These are phyloP conservation scores for Psophocarpus tetragonolobus DNA, from an alignment of 306 rosid species.

Conservation along the genomic window DNA sequence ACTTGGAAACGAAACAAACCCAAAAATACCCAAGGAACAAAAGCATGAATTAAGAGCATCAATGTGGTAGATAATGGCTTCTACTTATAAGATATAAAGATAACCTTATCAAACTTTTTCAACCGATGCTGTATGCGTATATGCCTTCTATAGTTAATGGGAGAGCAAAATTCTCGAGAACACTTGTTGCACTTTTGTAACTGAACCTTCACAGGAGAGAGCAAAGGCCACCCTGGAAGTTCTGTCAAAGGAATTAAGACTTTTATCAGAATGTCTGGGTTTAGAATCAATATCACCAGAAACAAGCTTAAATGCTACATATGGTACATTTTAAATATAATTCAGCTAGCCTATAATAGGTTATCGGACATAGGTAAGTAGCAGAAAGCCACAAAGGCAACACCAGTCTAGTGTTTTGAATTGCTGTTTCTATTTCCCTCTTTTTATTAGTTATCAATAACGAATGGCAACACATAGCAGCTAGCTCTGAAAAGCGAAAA, in stretches of 20 bases:
- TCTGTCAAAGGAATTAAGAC: constrained; percentile 49
- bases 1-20: constrained; percentile 21
- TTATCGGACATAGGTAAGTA: too few relatives aligned
- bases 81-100: constrained; percentile 15
- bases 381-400: constrained; percentile 27
- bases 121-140: constrained; percentile 74
- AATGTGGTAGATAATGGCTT: constrained; percentile 1
- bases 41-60: neutral
- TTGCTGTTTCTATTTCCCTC: too few relatives aligned
- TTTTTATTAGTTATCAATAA: neutral
- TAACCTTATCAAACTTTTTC: constrained; percentile 89
- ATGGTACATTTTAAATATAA: constrained; percentile 17
- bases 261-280: constrained; percentile 31
- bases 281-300: constrained; percentile 9
- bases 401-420: neutral
- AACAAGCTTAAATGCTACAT: constrained; percentile 29
- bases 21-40: neutral
- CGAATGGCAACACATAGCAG: too few relatives aligned
- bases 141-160: constrained; percentile 90
- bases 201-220: constrained; percentile 79
- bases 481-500: too few relatives aligned
- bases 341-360: neutral
- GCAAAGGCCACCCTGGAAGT: constrained; percentile 83
- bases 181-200: constrained; percentile 91
- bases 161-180: constrained; percentile 78